Percentiles rank a stretch among this genome's conserved stretches.
phyloP scores from a whole-genome alignment of 129 eudicot genomes.

The Lactuca sativa region DNA sequence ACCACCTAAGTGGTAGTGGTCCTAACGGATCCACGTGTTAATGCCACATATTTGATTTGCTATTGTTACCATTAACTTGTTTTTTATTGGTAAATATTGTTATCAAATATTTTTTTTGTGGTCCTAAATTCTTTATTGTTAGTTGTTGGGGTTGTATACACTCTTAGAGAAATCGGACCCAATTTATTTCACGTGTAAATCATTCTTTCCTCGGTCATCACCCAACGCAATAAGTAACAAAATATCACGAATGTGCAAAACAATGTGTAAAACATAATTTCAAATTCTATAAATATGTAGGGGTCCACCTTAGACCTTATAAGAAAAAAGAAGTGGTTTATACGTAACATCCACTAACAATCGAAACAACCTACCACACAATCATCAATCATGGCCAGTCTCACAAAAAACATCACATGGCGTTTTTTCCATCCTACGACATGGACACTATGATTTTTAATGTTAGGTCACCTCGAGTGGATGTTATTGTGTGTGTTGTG shows the following conservation, averaged over 20 bases:
- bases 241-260: background rate
- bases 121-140: background rate
- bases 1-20: no score
- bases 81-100: background rate
- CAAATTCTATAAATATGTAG: background rate
- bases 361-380: no score
- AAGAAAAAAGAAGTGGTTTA: background rate
- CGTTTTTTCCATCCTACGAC: no score
- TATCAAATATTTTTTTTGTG: background rate
- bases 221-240: background rate
- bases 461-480: no score
- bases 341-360: no score
- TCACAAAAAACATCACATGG: no score
- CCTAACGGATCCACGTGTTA: no score
- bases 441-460: no score
- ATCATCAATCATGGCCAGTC: no score
- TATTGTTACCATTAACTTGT: no score
- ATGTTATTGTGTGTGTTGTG: no score
- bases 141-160: background rate
- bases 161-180: background rate
- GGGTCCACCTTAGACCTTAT: background rate
- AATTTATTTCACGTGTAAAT: background rate
- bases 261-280: background rate
- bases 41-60: no score
- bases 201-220: background rate